phyloP scores from a whole-genome alignment of 1,284 basidiomycete genomes.

The Naganishia cerealis region DNA sequence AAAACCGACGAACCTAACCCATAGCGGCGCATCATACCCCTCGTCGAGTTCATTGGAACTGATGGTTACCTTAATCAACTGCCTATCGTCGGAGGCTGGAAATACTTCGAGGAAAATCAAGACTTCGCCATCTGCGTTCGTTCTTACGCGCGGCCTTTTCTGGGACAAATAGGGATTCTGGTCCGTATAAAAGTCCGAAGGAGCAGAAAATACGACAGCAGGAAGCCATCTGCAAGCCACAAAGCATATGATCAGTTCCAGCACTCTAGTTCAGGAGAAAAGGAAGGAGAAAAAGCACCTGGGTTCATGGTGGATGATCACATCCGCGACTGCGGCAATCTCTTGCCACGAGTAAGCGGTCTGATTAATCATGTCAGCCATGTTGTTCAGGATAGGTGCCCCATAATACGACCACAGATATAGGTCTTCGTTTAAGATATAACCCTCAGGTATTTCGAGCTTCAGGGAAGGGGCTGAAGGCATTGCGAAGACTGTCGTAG shows the following conservation, averaged over 20 bases:
- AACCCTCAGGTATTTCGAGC: not conserved
- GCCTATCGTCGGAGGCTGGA: not conserved
- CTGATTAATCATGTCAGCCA: too few species aligned
- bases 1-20: too few species aligned
- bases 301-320: not conserved
- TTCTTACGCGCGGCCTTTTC: not conserved
- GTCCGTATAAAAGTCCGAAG: not conserved
- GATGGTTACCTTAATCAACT: not conserved
- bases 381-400: not conserved
- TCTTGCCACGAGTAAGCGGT: too few species aligned
- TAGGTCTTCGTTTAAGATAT: not conserved
- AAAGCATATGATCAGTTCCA: not conserved
- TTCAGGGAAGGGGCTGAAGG: not conserved
- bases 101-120: not conserved
- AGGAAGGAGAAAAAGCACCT: not conserved
- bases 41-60: too few species aligned
- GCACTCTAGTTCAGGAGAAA: not conserved
- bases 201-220: not conserved
- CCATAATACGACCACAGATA: not conserved
- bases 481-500: not conserved
- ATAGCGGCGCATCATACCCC: too few species aligned
- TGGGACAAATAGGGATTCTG: not conserved
- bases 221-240: not conserved
- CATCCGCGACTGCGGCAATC: not conserved
- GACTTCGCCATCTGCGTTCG: not conserved